A percentile compares a stretch with the other conserved stretches of the same genome.
Conservation (phyloP, 176 grass and related monocot genomes). For the Ananas comosus region DNA sequence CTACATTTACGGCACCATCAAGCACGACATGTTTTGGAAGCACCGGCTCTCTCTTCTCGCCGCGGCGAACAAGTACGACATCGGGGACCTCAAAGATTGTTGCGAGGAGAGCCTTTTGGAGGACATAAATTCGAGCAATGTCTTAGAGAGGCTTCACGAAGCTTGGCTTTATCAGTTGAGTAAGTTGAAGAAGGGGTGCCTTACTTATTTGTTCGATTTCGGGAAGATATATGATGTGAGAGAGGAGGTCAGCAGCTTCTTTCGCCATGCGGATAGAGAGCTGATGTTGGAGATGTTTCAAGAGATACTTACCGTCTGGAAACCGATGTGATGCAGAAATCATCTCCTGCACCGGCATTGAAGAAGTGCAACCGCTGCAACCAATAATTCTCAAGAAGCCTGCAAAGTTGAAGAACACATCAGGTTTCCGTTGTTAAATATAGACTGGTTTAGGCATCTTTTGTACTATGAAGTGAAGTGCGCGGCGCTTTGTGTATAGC, state of each 20-base stretch:
- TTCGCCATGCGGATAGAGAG: slow-evolving; percentile 52
- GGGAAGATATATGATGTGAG: slow-evolving; percentile 77
- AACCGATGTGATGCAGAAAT: slow-evolving; percentile 32
- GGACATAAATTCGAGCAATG: slow-evolving; percentile 59
- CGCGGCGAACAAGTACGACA: slow-evolving; percentile 63
- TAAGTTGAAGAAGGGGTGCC: slow-evolving; percentile 78
- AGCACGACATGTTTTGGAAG: slow-evolving; percentile 65
- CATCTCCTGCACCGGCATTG: no score
- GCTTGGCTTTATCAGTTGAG: slow-evolving; percentile 63
- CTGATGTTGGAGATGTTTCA: slow-evolving; percentile 90
- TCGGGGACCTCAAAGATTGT: slow-evolving; percentile 53
- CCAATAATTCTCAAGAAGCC: not conserved
- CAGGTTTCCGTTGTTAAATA: not conserved
- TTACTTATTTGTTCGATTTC: slow-evolving; percentile 72
- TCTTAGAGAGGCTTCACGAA: slow-evolving; percentile 64
- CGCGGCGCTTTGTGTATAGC: not conserved
- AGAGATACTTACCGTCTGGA: slow-evolving; percentile 66
- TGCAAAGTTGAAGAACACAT: not conserved
- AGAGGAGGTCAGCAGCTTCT: slow-evolving; percentile 69
- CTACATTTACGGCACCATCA: slow-evolving; percentile 69
- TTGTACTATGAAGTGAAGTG: not conserved
- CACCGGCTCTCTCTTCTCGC: slow-evolving; percentile 54
- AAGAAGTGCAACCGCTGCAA: not conserved
- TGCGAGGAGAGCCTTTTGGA: slow-evolving; percentile 90
- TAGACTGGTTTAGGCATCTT: not conserved